Evolutionary conservation across 495 filamentous ascomycete genomes (phyloP).

Genomic region (Niebla homalea): DNA sequence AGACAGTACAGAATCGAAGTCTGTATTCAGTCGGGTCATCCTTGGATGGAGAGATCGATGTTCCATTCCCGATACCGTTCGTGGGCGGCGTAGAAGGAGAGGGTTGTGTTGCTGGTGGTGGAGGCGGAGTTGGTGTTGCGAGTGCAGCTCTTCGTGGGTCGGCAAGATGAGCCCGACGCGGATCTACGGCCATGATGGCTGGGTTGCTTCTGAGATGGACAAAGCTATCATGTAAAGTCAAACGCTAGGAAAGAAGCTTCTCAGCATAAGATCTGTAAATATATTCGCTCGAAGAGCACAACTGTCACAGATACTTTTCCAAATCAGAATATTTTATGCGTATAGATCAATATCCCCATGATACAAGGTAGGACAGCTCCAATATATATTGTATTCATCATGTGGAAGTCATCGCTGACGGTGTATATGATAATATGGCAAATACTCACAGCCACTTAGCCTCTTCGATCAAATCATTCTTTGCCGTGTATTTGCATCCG

Average conservation of each 20-base stretch:
- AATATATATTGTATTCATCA: conserved; percentile 67
- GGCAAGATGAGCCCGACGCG: conserved; percentile 16
- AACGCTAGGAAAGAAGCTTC: neutral
- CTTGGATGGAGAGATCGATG: conserved; percentile 34
- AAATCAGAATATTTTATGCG: neutral
- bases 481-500: too few species aligned
- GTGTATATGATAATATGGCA: too few species aligned
- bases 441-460: too few species aligned
- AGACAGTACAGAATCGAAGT: conserved; percentile 95
- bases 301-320: conserved; percentile 8
- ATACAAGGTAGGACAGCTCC: conserved; percentile 83
- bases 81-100: conserved; percentile 18
- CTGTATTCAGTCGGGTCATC: conserved; percentile 43
- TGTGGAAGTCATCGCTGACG: conserved; percentile 1
- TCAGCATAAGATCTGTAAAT: conserved; percentile 6
- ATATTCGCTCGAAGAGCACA: neutral
- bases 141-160: conserved; percentile 38
- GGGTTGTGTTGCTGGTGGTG: conserved; percentile 28
- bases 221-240: conserved; percentile 6
- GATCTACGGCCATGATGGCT: conserved; percentile 27
- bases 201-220: conserved; percentile 17
- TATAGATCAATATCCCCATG: conserved; percentile 35
- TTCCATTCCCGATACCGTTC: conserved; percentile 35
- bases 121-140: conserved; percentile 37
- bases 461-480: too few species aligned